phyloP scores from a whole-genome alignment of 192 early-diverging fungal species.

The Diversispora epigaea region DNA sequence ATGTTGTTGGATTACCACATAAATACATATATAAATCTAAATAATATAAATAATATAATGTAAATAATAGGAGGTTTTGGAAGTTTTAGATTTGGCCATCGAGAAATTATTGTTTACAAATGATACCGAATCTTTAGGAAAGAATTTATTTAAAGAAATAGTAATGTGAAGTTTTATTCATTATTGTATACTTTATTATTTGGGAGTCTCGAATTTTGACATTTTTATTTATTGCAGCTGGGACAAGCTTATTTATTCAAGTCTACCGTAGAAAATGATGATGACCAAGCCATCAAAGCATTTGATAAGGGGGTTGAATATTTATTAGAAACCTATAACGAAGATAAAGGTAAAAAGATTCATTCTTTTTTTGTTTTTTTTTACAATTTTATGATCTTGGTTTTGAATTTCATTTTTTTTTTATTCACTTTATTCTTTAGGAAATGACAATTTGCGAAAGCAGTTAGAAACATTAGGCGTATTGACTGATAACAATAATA shows the following conservation, averaged over 20 bases:
- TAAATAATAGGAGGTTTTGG: too few relatives aligned
- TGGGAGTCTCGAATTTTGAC: not conserved
- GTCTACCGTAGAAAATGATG: conserved; percentile 45
- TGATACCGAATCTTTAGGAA: too few relatives aligned
- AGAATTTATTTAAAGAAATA: too few relatives aligned
- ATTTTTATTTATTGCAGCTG: conserved; percentile 31
- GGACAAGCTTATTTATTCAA: conserved; percentile 47
- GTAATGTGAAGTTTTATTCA: too few relatives aligned
- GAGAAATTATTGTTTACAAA: too few relatives aligned
- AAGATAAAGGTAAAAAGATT: conserved; percentile 41
- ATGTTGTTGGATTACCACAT: too few relatives aligned
- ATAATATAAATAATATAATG: too few relatives aligned
- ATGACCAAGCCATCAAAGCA: conserved; percentile 51
- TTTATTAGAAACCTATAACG: conserved; percentile 44
- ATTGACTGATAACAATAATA: not conserved
- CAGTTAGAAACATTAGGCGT: not conserved
- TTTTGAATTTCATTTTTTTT: not conserved
- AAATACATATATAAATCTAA: too few relatives aligned
- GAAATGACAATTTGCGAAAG: not conserved
- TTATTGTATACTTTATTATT: too few relatives aligned
- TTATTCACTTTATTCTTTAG: not conserved
- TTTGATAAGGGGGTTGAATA: conserved; percentile 50
- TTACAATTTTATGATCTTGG: not conserved
- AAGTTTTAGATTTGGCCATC: too few relatives aligned
- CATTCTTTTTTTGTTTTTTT: not conserved